phyloP scores from a whole-genome alignment of 2,329 filamentous ascomycete genomes.

The Fusarium fracticaudum region DNA sequence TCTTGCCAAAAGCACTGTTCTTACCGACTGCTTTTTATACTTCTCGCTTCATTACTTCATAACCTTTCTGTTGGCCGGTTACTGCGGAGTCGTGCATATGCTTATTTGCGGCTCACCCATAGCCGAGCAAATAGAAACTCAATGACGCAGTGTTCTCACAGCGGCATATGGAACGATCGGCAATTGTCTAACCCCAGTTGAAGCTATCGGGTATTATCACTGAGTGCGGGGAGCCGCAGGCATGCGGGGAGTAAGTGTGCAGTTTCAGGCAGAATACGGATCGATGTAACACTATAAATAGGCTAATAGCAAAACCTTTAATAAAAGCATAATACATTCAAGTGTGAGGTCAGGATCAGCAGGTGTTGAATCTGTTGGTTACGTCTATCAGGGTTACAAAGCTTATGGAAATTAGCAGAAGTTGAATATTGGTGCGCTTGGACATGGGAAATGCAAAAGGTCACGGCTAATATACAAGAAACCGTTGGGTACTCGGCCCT shows the following conservation, averaged over 20 bases:
- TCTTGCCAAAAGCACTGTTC: accelerated
- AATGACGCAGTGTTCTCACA: background rate
- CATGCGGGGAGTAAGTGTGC: background rate
- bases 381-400: background rate
- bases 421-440: background rate
- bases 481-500: background rate
- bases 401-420: background rate
- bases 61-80: too few species aligned
- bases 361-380: background rate
- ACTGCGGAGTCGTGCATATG: background rate
- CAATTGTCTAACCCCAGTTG: background rate
- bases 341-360: background rate
- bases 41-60: background rate
- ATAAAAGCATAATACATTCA: background rate
- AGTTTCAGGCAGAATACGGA: background rate
- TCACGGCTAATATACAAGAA: background rate
- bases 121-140: background rate
- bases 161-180: background rate
- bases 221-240: background rate
- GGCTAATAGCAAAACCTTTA: background rate
- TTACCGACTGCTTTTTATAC: background rate
- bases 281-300: background rate
- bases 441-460: background rate
- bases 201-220: background rate
- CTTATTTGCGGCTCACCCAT: background rate